Evolutionary conservation across 139 green algal species (phyloP).

Genomic region (Monoraphidium neglectum): DNA sequence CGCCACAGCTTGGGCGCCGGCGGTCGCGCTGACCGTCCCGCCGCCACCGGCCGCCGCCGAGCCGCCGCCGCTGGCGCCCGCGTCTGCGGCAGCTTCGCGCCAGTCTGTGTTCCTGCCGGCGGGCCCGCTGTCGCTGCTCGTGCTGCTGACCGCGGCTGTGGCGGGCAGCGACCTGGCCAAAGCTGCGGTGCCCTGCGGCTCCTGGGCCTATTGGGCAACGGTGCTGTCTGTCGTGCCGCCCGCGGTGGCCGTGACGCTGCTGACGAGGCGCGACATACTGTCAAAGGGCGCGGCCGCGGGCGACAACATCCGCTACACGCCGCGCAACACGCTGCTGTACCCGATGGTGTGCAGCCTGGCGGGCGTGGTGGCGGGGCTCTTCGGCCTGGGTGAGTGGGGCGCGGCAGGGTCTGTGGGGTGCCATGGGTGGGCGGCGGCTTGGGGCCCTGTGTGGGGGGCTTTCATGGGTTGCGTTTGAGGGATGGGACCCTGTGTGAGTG

Average conservation of each 20-base stretch:
- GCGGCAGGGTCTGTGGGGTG: background rate
- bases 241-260: slow-evolving; percentile 25
- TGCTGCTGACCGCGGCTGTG: slow-evolving; percentile 21
- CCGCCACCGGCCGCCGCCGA: too few species aligned
- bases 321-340: slow-evolving; percentile 54
- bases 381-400: slow-evolving; percentile 60
- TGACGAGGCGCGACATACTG: slow-evolving; percentile 24
- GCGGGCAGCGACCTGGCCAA: slow-evolving; percentile 26
- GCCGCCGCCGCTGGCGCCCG: too few species aligned
- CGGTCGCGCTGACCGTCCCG: too few species aligned
- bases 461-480: too few species aligned
- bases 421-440: too few species aligned
- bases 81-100: too few species aligned
- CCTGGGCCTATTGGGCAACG: slow-evolving; percentile 47
- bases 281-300: slow-evolving; percentile 1
- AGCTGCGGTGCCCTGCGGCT: slow-evolving; percentile 37
- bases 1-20: too few species aligned
- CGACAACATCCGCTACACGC: slow-evolving; percentile 39
- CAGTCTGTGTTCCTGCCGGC: slow-evolving; percentile 22
- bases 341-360: slow-evolving; percentile 55
- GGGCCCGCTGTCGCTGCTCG: slow-evolving; percentile 20
- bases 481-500: too few species aligned
- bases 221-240: slow-evolving; percentile 50
- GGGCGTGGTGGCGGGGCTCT: slow-evolving; percentile 64
- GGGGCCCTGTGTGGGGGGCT: too few species aligned